phyloP scores from a whole-genome alignment of 176 grass and related monocot genomes.

The Bonia amplexicaulis region DNA sequence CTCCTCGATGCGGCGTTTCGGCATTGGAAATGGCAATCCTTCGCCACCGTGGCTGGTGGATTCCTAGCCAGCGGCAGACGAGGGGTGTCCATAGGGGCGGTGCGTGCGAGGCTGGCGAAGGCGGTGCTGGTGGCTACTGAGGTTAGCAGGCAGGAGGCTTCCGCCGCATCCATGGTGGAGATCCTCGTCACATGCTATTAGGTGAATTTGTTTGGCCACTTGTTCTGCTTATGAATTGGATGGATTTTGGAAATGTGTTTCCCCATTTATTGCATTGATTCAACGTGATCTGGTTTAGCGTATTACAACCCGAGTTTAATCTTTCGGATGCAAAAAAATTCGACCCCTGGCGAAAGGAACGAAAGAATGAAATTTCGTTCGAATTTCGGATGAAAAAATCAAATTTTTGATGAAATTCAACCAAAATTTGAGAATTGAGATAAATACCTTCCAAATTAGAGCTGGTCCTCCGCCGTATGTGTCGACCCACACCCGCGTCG shows the following conservation, averaged over 20 bases:
- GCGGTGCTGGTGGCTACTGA: conserved; percentile 32
- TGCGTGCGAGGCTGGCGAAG: conserved; percentile 34
- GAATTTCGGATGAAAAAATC: no score
- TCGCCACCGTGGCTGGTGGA: neutral
- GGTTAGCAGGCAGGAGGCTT: conserved; percentile 17
- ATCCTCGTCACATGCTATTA: conserved; percentile 95
- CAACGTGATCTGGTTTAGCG: conserved; percentile 1
- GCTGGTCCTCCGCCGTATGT: no score
- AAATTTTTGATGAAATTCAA: no score
- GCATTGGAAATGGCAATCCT: conserved; percentile 29
- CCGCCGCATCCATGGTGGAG: conserved; percentile 45
- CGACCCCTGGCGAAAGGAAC: no score
- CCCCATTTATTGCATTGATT: neutral
- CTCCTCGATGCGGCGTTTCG: conserved; percentile 19
- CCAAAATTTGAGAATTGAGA: no score
- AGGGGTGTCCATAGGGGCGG: neutral
- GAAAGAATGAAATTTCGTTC: no score
- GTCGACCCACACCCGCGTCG: no score
- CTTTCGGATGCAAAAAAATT: no score
- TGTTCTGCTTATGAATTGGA: neutral
- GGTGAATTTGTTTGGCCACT: conserved; percentile 34
- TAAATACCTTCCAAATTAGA: no score
- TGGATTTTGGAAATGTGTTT: conserved; percentile 5
- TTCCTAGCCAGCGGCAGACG: neutral
- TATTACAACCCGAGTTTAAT: no score